Conservation (phyloP, 306 rosid species). For the Pueraria montana region DNA sequence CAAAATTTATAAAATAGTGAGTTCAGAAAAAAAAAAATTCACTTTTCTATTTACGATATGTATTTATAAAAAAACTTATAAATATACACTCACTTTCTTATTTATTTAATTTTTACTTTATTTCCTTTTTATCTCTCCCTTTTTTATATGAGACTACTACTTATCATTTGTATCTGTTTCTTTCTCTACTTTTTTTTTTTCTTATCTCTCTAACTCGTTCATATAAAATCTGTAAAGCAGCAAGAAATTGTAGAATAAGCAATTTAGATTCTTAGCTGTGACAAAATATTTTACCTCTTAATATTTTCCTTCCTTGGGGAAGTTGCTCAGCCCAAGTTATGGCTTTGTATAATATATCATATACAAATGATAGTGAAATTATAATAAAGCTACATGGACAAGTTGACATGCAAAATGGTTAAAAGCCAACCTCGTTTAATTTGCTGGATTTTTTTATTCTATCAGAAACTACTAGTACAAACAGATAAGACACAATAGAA, state of each 20-base stretch:
- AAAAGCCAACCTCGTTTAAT: neutral
- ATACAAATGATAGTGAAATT: neutral
- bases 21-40: neutral
- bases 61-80: neutral
- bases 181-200: too few relatives aligned
- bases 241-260: neutral
- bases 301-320: neutral
- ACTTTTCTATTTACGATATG: neutral
- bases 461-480: neutral
- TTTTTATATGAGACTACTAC: neutral
- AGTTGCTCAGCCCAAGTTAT: neutral
- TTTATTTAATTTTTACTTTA: neutral
- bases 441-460: neutral
- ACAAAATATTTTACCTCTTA: neutral
- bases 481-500: neutral
- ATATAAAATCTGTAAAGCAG: too few relatives aligned
- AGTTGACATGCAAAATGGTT: constrained; percentile 3
- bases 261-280: neutral
- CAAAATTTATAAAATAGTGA: neutral
- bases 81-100: neutral
- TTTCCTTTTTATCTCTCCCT: neutral
- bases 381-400: neutral
- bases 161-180: too few relatives aligned
- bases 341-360: neutral
- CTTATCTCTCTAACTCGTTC: too few relatives aligned